These are phyloP conservation scores for Gossypium schwendimanii DNA, from an alignment of 441 rosid species.

Conservation along the genomic window DNA sequence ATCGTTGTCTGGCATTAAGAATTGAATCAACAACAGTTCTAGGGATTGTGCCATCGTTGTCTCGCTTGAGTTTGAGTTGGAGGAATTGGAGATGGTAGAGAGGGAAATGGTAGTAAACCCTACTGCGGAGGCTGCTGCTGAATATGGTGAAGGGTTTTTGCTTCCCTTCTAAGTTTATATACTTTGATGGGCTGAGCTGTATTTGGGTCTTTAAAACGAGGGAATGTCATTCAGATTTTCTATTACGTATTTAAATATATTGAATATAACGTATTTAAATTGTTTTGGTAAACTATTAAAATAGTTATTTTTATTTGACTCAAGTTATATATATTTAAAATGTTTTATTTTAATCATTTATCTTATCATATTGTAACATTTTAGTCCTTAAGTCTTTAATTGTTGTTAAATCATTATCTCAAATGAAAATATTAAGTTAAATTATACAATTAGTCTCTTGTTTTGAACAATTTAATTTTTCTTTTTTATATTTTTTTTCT, in stretches of 20 bases:
- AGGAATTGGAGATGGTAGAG: neutral
- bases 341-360: accelerated
- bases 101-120: neutral
- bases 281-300: no score
- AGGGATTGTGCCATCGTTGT: constrained; percentile 79
- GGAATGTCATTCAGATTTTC: no score
- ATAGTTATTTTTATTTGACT: accelerated
- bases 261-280: no score
- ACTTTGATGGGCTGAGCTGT: constrained; percentile 6
- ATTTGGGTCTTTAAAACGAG: neutral
- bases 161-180: constrained; percentile 7
- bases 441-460: accelerated
- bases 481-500: no score
- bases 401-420: no score
- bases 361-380: accelerated
- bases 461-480: no score
- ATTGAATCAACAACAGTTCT: constrained; percentile 83
- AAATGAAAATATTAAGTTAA: no score
- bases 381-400: no score
- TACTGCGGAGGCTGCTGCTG: constrained; percentile 3
- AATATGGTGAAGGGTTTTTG: neutral
- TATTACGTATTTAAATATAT: no score
- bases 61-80: neutral
- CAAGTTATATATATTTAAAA: accelerated
- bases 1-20: constrained; percentile 98